A percentile compares a stretch with the other conserved stretches of the same genome.
These are phyloP conservation scores for Fusarium burgessii DNA, from an alignment of 2,329 filamentous ascomycete genomes.

Conservation along the genomic window DNA sequence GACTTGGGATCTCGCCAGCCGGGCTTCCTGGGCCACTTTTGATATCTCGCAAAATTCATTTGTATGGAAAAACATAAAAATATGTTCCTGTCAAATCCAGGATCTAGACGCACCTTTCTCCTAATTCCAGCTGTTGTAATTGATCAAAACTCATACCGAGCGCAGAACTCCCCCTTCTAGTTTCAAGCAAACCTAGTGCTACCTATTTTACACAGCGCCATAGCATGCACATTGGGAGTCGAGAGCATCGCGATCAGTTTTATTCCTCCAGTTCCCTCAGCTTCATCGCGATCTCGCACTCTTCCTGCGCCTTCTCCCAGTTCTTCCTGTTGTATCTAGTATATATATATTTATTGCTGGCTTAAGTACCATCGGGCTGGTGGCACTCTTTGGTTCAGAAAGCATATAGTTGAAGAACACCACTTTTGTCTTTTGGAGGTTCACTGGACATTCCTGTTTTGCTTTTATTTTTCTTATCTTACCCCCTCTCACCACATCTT, in stretches of 20 bases:
- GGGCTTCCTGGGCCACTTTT: not conserved
- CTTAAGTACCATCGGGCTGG: not conserved
- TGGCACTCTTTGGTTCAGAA: not conserved
- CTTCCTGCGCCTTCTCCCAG: conserved; percentile 74
- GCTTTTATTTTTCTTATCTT: not conserved
- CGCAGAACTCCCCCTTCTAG: too few relatives aligned
- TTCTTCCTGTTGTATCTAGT: conserved; percentile 49
- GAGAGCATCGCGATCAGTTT: not conserved
- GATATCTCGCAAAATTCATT: not conserved
- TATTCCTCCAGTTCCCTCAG: conserved; percentile 57
- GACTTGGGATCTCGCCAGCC: not conserved
- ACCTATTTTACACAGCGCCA: too few relatives aligned
- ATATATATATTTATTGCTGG: not conserved
- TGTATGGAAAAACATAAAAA: not conserved
- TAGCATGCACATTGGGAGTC: too few relatives aligned
- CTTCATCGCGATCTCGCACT: conserved; percentile 65
- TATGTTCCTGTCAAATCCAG: not conserved
- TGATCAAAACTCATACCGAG: too few relatives aligned
- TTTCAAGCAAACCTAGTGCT: too few relatives aligned
- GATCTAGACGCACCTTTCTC: not conserved
- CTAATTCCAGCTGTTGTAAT: too few relatives aligned
- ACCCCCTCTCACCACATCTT: not conserved
- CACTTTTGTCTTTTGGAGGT: not conserved
- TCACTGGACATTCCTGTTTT: not conserved
- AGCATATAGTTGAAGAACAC: not conserved